These are phyloP conservation scores for Lactarius tabidus DNA, from an alignment of 768 basidiomycete genomes.

Conservation along the genomic window DNA sequence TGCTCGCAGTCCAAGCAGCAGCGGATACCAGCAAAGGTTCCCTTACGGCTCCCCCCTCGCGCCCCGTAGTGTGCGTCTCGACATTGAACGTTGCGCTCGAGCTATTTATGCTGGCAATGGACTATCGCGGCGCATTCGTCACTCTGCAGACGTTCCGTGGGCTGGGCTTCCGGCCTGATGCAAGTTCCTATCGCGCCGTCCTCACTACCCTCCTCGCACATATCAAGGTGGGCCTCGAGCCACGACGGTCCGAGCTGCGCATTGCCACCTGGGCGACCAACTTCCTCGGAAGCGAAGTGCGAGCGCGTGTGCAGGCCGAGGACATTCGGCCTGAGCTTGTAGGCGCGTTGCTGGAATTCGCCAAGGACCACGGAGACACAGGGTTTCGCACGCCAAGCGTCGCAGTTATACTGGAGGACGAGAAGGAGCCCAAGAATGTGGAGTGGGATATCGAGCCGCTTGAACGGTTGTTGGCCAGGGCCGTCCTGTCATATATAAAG, in stretches of 20 bases:
- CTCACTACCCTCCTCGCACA: conserved; percentile 19
- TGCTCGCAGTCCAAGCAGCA: neutral
- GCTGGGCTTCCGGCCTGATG: conserved; percentile 16
- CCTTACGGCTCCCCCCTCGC: neutral
- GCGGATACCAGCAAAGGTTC: too few species aligned
- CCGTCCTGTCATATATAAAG: neutral
- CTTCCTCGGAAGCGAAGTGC: conserved; percentile 8
- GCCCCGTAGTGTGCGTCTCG: conserved; percentile 11
- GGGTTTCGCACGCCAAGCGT: conserved; percentile 2
- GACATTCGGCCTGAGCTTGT: neutral
- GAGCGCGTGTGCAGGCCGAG: neutral
- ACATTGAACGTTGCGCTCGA: conserved; percentile 22
- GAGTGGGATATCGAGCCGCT: conserved; percentile 24
- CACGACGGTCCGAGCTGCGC: too few species aligned
- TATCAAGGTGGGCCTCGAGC: neutral
- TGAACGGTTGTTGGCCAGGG: conserved; percentile 17
- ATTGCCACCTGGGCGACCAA: conserved; percentile 8
- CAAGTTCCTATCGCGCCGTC: conserved; percentile 19
- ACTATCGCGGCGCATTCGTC: conserved; percentile 22
- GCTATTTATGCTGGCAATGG: conserved; percentile 19
- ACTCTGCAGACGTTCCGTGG: conserved; percentile 10
- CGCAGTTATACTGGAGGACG: neutral
- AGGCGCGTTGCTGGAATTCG: conserved; percentile 2
- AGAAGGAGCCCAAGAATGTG: neutral
- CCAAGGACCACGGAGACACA: neutral